A percentile compares a stretch with the other conserved stretches of the same genome.
Conservation (phyloP, 768 basidiomycete species). For the Tylopilus rubrobrunneus region DNA sequence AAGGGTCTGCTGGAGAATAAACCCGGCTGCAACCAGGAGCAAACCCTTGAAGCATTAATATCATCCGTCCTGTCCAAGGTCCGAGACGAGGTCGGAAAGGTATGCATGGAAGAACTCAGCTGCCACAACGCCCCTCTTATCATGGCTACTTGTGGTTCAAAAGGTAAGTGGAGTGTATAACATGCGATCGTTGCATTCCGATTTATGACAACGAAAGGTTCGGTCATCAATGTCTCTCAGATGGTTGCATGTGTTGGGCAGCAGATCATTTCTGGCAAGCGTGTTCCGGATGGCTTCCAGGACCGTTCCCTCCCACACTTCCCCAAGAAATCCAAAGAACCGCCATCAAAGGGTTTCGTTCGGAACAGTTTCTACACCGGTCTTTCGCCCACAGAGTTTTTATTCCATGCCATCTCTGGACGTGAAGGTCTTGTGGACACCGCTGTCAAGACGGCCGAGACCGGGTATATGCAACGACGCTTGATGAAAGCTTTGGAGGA, state of each 20-base stretch:
- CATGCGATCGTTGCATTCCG: background rate
- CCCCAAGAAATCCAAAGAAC: conserved; percentile 93
- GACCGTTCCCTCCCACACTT: conserved; percentile 99
- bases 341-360: conserved; percentile 97
- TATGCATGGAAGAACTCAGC: conserved; percentile 98
- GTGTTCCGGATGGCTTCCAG: conserved; percentile 98
- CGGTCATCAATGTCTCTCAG: conserved; percentile 98
- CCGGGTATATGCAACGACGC: conserved; percentile 98
- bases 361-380: conserved; percentile 96
- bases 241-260: conserved; percentile 99
- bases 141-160: conserved; percentile 99
- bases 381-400: conserved; percentile 87
- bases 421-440: conserved; percentile 99
- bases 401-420: conserved; percentile 98
- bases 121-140: conserved; percentile 95
- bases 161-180: conserved; percentile 52
- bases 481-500: conserved; percentile 99
- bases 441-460: conserved; percentile 99
- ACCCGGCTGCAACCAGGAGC: conserved; percentile 95
- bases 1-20: conserved; percentile 92
- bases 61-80: conserved; percentile 92
- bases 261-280: conserved; percentile 96
- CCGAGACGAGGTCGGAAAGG: conserved; percentile 92
- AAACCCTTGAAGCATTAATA: conserved; percentile 95
- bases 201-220: conserved; percentile 52